phyloP scores from a whole-genome alignment of 768 basidiomycete species.

The Mycena sanguinolenta region DNA sequence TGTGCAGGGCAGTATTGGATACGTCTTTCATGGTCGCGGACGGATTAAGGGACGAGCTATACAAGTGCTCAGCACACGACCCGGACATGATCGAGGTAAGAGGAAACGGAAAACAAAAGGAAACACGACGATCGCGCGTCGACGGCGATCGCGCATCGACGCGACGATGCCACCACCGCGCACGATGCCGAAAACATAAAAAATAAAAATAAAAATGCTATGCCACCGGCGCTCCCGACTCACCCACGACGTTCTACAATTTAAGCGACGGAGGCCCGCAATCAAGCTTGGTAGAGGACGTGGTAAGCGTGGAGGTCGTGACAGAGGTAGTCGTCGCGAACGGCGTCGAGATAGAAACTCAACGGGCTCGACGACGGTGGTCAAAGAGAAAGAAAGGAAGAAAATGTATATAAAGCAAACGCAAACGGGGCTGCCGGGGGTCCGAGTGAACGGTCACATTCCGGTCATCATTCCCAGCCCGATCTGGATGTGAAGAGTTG shows the following conservation, averaged over 20 bases:
- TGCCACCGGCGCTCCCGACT: slow-evolving; percentile 40
- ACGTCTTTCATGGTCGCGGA: slow-evolving; percentile 82
- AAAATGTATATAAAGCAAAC: slow-evolving; percentile 36
- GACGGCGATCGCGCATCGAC: too few species aligned
- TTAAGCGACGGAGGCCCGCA: slow-evolving; percentile 53
- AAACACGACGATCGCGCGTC: slow-evolving; percentile 31
- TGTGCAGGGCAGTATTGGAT: slow-evolving; percentile 62
- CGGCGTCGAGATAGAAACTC: slow-evolving; percentile 31
- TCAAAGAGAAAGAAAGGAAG: slow-evolving; percentile 40
- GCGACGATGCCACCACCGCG: slow-evolving; percentile 19
- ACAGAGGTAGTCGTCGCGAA: slow-evolving; percentile 49
- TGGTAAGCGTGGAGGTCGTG: slow-evolving; percentile 61
- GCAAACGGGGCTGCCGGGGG: slow-evolving; percentile 25
- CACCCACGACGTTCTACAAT: slow-evolving; percentile 51
- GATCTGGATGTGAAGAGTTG: slow-evolving; percentile 33
- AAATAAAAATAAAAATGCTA: slow-evolving; percentile 29
- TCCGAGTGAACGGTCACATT: slow-evolving; percentile 40
- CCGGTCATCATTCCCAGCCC: slow-evolving; percentile 43
- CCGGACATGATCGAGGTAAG: slow-evolving; percentile 53
- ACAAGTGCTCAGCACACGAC: slow-evolving; percentile 52
- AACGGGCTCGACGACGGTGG: slow-evolving; percentile 56
- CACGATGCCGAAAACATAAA: slow-evolving; percentile 35
- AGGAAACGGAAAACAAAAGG: slow-evolving; percentile 41
- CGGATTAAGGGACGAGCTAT: slow-evolving; percentile 38
- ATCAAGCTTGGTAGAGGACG: slow-evolving; percentile 49